phyloP scores from a whole-genome alignment of 2,329 filamentous ascomycete genomes.

The Penicillium sp. region DNA sequence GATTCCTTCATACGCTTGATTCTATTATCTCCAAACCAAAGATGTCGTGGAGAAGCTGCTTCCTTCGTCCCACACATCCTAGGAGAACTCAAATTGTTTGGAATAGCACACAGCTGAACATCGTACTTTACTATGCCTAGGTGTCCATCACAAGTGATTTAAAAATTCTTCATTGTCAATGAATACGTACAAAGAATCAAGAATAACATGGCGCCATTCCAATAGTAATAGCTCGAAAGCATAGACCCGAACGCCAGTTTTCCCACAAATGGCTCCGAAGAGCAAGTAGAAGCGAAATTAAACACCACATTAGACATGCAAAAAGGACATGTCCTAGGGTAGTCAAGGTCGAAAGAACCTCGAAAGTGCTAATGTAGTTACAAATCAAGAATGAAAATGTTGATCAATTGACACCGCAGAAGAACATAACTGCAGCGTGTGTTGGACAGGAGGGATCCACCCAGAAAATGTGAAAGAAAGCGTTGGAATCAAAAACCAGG shows the following conservation, averaged over 20 bases:
- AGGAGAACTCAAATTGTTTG: no score
- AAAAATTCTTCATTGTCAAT: not conserved
- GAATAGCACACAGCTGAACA: not conserved
- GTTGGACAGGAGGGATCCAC: not conserved
- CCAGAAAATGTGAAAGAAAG: conserved; percentile 1
- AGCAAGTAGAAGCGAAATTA: not conserved
- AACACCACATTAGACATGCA: conserved; percentile 5
- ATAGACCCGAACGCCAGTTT: conserved; percentile 1
- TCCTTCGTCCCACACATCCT: no score
- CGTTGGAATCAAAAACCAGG: not conserved
- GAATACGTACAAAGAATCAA: conserved; percentile 1
- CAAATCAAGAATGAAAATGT: conserved; percentile 14
- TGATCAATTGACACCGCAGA: conserved; percentile 5
- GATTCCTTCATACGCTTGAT: not conserved
- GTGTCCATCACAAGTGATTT: not conserved
- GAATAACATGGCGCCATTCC: not conserved
- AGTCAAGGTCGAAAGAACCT: not conserved
- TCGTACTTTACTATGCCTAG: not conserved
- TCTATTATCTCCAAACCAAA: not conserved
- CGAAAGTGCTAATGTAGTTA: conserved; percentile 15
- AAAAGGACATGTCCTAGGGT: not conserved
- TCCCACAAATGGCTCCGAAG: not conserved
- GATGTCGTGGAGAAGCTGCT: not conserved
- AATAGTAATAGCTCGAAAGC: not conserved
- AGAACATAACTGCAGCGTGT: not conserved